A percentile compares a stretch with the other conserved stretches of the same genome.
Conservation (phyloP, 805 yeast species). For the Metschnikowia henanensis region DNA sequence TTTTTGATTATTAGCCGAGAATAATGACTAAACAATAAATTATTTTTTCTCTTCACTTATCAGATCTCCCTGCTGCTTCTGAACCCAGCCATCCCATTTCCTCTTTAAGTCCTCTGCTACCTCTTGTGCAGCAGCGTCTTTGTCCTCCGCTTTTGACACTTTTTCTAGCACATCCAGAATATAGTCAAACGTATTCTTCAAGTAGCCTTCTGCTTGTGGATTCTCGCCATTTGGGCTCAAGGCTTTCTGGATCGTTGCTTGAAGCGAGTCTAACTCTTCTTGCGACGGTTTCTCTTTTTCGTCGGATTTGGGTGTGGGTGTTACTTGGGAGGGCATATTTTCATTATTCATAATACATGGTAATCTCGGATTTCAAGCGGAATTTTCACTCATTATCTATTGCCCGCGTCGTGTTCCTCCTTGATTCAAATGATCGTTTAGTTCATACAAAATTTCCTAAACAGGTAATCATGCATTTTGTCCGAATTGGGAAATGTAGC, state of each 20-base stretch:
- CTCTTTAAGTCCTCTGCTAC: conserved; percentile 34
- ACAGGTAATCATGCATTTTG: conserved; percentile 1
- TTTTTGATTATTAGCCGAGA: too few species aligned
- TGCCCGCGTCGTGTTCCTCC: too few species aligned
- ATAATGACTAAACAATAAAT: not conserved
- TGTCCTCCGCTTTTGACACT: conserved; percentile 33
- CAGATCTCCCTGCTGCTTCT: not conserved
- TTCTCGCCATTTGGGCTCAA: conserved; percentile 33
- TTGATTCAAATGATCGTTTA: too few species aligned
- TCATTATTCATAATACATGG: too few species aligned
- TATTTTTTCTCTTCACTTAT: not conserved
- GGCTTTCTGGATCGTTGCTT: conserved; percentile 7
- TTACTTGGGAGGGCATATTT: not conserved
- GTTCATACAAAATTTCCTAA: not conserved
- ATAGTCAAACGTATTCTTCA: conserved; percentile 28
- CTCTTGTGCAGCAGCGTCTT: conserved; percentile 33
- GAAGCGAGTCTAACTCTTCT: conserved; percentile 12
- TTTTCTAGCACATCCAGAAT: conserved; percentile 25
- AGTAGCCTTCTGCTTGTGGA: conserved; percentile 27
- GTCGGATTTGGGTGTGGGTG: not conserved
- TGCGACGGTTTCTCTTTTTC: conserved; percentile 11
- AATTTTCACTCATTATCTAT: too few species aligned
- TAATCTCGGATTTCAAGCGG: too few species aligned
- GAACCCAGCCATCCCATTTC: conserved; percentile 30
- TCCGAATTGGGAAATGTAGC: not conserved